Conservation (phyloP, 2,329 filamentous ascomycete genomes). For the Fusarium transvaalense region DNA sequence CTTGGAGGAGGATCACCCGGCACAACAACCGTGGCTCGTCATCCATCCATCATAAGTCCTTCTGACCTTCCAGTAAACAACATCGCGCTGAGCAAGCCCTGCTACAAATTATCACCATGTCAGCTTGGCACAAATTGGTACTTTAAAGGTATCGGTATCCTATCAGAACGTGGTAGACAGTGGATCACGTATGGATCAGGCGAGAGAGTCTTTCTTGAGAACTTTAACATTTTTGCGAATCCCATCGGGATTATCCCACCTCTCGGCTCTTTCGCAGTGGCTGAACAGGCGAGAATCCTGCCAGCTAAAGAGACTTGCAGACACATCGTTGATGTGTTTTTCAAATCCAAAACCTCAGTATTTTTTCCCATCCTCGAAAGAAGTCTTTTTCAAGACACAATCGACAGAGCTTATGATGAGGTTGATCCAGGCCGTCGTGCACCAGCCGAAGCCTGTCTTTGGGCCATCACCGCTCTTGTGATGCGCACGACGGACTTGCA, state of each 20-base stretch:
- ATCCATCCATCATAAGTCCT: constrained; percentile 13
- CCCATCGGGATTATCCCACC: constrained; percentile 5
- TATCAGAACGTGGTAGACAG: constrained; percentile 29
- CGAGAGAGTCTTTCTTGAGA: constrained; percentile 35
- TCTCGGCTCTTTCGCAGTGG: constrained; percentile 1
- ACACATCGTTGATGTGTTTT: constrained; percentile 23
- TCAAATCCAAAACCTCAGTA: constrained; percentile 29
- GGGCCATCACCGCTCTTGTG: constrained; percentile 26
- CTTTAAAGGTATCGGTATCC: constrained; percentile 36
- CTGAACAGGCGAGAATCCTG: constrained; percentile 19
- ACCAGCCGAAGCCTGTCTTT: constrained; percentile 26
- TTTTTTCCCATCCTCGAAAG: constrained; percentile 28
- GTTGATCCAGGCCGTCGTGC: not conserved
- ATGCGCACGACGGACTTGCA: constrained; percentile 13
- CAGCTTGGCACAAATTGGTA: constrained; percentile 40
- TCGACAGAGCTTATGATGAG: constrained; percentile 17
- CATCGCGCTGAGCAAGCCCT: constrained; percentile 3
- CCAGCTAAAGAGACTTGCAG: constrained; percentile 1
- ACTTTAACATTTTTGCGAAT: constrained; percentile 32
- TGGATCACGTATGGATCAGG: constrained; percentile 41
- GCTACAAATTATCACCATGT: constrained; percentile 25
- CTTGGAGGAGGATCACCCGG: constrained; percentile 10
- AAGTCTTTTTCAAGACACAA: constrained; percentile 20
- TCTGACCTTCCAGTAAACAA: constrained; percentile 4
- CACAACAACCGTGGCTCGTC: not conserved